Evolutionary conservation across 2,329 filamentous ascomycete genomes (phyloP).

Genomic region (Elsinoe fawcettii): DNA sequence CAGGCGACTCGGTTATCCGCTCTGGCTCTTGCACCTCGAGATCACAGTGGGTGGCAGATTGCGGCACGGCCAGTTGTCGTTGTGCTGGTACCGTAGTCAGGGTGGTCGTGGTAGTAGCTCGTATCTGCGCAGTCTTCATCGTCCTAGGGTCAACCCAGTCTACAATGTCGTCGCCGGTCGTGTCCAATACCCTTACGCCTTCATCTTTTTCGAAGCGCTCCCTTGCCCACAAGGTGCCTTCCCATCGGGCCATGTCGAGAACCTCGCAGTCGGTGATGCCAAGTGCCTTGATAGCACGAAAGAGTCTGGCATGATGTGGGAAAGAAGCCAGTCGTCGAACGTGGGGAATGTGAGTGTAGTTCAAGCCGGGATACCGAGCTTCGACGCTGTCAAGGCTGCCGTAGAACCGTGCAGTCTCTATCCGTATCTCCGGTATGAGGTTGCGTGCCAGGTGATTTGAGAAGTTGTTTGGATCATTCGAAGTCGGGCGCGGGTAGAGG

Average conservation of each 20-base stretch:
- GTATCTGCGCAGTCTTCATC: slow-evolving; percentile 18
- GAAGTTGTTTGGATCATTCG: slow-evolving; percentile 64
- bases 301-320: slow-evolving; percentile 67
- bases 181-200: slow-evolving; percentile 61
- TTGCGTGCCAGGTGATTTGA: slow-evolving; percentile 60
- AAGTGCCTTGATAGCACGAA: slow-evolving; percentile 65
- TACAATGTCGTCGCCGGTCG: slow-evolving; percentile 59
- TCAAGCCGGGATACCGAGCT: slow-evolving; percentile 72
- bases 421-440: slow-evolving; percentile 68
- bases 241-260: slow-evolving; percentile 66
- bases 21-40: slow-evolving; percentile 14
- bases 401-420: slow-evolving; percentile 71
- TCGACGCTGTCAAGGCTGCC: slow-evolving; percentile 71
- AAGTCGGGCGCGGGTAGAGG: slow-evolving; percentile 62
- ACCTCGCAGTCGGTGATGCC: slow-evolving; percentile 64
- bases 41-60: slow-evolving; percentile 11
- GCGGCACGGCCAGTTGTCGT: background rate
- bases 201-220: slow-evolving; percentile 72
- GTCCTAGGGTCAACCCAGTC: slow-evolving; percentile 50
- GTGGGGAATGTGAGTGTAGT: slow-evolving; percentile 67
- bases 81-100: background rate
- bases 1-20: background rate
- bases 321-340: slow-evolving; percentile 70
- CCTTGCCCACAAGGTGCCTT: slow-evolving; percentile 75
- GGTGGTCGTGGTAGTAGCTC: slow-evolving; percentile 5